Conservation (phyloP, 1,139 yeast genomes). For the Saccharomyces hybrid region DNA sequence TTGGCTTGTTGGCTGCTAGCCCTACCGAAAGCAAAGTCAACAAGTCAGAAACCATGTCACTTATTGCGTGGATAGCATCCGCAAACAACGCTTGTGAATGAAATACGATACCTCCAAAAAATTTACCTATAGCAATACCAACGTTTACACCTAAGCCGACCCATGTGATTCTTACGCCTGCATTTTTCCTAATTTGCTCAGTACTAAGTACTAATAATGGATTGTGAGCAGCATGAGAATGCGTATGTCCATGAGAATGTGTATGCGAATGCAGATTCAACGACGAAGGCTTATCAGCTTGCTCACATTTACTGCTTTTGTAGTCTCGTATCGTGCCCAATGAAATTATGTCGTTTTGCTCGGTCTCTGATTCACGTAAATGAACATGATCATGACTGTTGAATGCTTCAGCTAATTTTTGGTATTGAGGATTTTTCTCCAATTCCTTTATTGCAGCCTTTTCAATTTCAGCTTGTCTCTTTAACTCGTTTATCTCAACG, state of each 20-base stretch:
- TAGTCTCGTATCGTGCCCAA: conserved; percentile 10
- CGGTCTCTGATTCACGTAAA: conserved; percentile 34
- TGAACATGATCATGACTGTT: conserved; percentile 33
- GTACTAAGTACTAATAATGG: conserved; percentile 33
- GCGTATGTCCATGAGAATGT: conserved; percentile 33
- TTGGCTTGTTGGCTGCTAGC: conserved; percentile 59
- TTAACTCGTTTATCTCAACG: not conserved
- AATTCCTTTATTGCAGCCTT: conserved; percentile 9
- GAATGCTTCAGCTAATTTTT: conserved; percentile 14
- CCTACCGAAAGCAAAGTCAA: conserved; percentile 84
- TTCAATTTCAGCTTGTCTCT: conserved; percentile 3
- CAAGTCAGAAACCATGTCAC: conserved; percentile 85
- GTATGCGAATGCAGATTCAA: conserved; percentile 20
- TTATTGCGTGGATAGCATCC: conserved; percentile 88
- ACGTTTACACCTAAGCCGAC: conserved; percentile 77
- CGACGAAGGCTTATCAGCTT: not conserved
- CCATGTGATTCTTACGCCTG: conserved; percentile 91
- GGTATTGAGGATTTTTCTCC: conserved; percentile 13
- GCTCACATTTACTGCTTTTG: not conserved
- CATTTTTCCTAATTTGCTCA: conserved; percentile 46
- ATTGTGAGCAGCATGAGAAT: conserved; percentile 27
- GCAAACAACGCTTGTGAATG: conserved; percentile 92
- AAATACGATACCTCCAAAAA: conserved; percentile 80
- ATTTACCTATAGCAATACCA: conserved; percentile 86
- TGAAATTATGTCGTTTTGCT: conserved; percentile 30